Evolutionary conservation across 2,329 filamentous ascomycete species (phyloP).

Genomic region (Pseudogymnoascus sp.): DNA sequence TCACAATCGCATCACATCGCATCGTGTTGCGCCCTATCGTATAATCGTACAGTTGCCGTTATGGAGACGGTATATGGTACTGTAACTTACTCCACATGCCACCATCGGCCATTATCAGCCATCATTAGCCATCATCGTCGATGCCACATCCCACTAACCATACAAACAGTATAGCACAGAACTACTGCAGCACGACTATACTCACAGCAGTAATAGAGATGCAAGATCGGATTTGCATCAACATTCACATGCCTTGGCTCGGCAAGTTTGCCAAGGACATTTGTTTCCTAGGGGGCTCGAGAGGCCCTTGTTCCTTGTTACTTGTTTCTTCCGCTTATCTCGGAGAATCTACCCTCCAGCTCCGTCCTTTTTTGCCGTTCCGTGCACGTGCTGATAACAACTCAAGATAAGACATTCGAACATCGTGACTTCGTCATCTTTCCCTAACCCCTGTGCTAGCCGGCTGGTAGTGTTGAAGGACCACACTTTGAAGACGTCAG

Average conservation of each 20-base stretch:
- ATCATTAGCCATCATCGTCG: not conserved
- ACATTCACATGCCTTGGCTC: constrained; percentile 5
- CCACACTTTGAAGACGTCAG: not conserved
- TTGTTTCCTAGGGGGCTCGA: not conserved
- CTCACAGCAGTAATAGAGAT: not conserved
- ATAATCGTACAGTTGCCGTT: not conserved
- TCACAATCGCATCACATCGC: not conserved
- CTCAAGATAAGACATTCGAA: not conserved
- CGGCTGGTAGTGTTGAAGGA: not conserved
- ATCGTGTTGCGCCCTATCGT: not conserved
- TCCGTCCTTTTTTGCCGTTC: not conserved
- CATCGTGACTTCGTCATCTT: constrained; percentile 6
- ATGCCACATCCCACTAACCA: not conserved
- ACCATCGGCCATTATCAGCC: not conserved
- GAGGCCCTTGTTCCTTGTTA: not conserved
- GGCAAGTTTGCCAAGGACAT: not conserved
- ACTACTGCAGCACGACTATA: not conserved
- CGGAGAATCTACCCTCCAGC: not conserved
- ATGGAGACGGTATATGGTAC: not conserved
- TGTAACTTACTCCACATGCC: not conserved
- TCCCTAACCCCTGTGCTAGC: not conserved
- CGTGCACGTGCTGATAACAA: not conserved
- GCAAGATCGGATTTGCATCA: not conserved
- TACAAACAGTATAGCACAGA: not conserved
- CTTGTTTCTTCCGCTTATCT: not conserved